These are phyloP conservation scores for Oryza officinalis DNA, from an alignment of 176 grass and related monocot species.

Conservation along the genomic window DNA sequence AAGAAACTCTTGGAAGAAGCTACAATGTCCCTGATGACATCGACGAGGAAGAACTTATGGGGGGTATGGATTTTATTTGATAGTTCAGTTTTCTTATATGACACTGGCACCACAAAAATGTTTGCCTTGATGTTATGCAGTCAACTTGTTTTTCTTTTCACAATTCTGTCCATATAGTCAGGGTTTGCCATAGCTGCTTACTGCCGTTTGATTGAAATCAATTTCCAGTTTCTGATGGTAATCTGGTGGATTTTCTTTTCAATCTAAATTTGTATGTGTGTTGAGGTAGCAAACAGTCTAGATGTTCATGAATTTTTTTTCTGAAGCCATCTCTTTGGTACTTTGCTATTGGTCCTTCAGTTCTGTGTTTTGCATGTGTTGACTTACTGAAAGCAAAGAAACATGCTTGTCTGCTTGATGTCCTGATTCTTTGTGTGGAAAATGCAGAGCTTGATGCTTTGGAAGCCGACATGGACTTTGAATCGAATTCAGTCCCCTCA, in stretches of 20 bases:
- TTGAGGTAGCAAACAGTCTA: background rate
- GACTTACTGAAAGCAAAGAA: background rate
- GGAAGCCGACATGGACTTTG: slow-evolving; percentile 91
- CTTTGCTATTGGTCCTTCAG: background rate
- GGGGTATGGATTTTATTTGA: slow-evolving; percentile 51
- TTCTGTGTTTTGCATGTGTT: background rate
- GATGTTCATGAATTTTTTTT: background rate
- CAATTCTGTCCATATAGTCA: background rate
- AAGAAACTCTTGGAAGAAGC: slow-evolving; percentile 93
- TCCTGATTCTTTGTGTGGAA: slow-evolving; percentile 36
- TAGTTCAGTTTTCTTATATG: background rate
- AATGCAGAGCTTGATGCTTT: slow-evolving; percentile 95
- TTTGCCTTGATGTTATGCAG: background rate
- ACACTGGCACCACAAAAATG: background rate
- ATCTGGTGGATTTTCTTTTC: background rate
- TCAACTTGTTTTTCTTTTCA: background rate
- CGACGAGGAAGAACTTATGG: slow-evolving; percentile 95
- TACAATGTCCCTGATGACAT: slow-evolving; percentile 97
- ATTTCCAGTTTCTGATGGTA: background rate
- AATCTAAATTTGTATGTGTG: background rate
- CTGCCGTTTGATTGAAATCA: background rate
- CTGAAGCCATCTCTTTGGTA: background rate
- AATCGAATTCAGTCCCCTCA: slow-evolving; percentile 76
- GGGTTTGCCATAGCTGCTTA: background rate
- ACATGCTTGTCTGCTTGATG: background rate